Evolutionary conservation across 768 basidiomycete genomes (phyloP), one percentile per base, ranked within the genome.

Genomic region (Lactifluus piperatus): DNA sequence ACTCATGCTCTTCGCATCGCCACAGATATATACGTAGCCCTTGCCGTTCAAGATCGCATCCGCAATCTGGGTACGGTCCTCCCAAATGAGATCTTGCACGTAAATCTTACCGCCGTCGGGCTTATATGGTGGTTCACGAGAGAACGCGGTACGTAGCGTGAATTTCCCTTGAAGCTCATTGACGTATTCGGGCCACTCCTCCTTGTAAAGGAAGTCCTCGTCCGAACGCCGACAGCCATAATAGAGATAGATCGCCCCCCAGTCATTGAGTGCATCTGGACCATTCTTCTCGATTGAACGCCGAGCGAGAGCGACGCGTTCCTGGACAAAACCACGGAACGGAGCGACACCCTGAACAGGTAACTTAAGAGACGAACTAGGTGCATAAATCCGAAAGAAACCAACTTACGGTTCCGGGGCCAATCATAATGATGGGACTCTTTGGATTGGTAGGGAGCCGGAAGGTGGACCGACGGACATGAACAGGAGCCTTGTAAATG

Each of bases 291-390:
- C 94, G 56, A 94, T 79, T 0, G 94, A 90, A 61, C 93, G 92
- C 62, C 91, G 88, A 13, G 94, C 97, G 32, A 98, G 85, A 10
- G 94, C 94, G 44, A 99, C 87, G 65, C 97, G 91, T 71, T 99
- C 97, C 74, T 99, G 97, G 9, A 98, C 82, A 73, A 99, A 99
- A 2, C 95, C 97, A 62, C 97, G 90, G 91, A 99, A 99, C 9
- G 97, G 97, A 47, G 97, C 97, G 56, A 99, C 94, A 77, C 97
- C 97, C 93, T 95, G 58, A 14, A 59, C 22, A 41, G 43, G 47
- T 50, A 10, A 47, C 2, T 45, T 50, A 26, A 41, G 32, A 65
- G 34, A 63, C 56, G 62, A 41, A 62, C 44, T 24, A 52, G 20
- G 58, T 11, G 44, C n/a, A 57, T 26, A 24, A 39, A 30, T 51